Conservation (phyloP, 164 flowering plant genomes). For the Vitis riparia region DNA sequence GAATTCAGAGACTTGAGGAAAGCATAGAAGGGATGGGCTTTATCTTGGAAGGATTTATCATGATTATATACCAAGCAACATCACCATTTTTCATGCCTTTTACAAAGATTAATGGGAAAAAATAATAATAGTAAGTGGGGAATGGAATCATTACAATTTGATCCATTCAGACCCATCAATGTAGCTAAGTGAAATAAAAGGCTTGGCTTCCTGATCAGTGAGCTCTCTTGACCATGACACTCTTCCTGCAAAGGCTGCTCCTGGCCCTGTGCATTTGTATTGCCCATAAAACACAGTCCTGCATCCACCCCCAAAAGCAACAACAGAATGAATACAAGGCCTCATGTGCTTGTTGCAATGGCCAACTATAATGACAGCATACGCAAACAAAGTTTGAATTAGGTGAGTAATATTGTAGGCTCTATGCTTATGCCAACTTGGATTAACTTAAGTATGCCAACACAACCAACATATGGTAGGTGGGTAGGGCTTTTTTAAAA, state of each 20-base stretch:
- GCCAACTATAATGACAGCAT: no score
- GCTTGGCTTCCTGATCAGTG: slow-evolving; percentile 88
- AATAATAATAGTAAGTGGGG: no score
- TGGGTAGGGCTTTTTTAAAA: neutral
- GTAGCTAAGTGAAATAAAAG: slow-evolving; percentile 75
- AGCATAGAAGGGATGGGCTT: no score
- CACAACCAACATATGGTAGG: neutral
- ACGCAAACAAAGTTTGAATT: neutral
- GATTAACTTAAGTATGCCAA: neutral
- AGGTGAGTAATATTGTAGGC: neutral
- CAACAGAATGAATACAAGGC: neutral
- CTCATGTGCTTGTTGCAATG: neutral
- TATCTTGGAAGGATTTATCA: no score
- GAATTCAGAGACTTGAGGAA: no score
- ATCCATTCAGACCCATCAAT: slow-evolving; percentile 97
- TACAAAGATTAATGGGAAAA: no score
- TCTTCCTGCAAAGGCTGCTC: slow-evolving; percentile 86
- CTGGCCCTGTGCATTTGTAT: slow-evolving; percentile 93
- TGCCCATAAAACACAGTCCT: slow-evolving; percentile 98
- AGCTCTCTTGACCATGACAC: slow-evolving; percentile 96
- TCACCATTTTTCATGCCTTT: no score
- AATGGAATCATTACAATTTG: slow-evolving; percentile 33
- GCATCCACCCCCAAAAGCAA: slow-evolving; percentile 10
- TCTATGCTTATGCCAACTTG: neutral
- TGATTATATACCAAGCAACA: no score